Conservation (phyloP, 2,329 filamentous ascomycete species). For the Monosporascus sp. region DNA sequence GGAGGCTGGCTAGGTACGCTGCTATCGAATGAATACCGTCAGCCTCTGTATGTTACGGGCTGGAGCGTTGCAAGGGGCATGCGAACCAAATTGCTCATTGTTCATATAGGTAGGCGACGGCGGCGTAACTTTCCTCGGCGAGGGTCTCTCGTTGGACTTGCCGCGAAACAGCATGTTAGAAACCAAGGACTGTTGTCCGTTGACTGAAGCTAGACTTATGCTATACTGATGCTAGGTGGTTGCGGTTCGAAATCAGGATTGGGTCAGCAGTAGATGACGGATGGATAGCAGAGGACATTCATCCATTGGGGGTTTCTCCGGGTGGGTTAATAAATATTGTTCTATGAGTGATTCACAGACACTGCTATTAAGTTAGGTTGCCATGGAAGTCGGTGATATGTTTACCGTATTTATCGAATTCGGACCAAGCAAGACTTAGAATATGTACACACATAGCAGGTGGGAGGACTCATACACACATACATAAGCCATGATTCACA, state of each 20-base stretch:
- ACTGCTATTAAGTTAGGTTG: not conserved
- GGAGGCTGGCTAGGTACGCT: constrained; percentile 64
- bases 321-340: not conserved
- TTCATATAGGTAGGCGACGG: constrained; percentile 61
- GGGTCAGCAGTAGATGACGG: too few species aligned
- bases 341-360: not conserved
- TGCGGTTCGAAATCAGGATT: not conserved
- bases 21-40: constrained; percentile 37
- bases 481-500: not conserved
- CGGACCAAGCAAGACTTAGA: not conserved
- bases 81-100: constrained; percentile 61
- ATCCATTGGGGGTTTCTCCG: not conserved
- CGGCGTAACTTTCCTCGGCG: constrained; percentile 50
- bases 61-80: constrained; percentile 3
- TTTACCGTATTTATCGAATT: not conserved
- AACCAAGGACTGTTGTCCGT: not conserved
- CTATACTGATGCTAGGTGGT: not conserved
- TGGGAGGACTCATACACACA: not conserved
- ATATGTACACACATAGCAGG: not conserved
- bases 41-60: not conserved
- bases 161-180: constrained; percentile 16
- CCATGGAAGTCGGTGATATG: not conserved
- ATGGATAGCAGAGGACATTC: too few species aligned
- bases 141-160: constrained; percentile 26
- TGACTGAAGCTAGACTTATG: not conserved